phyloP scores from a whole-genome alignment of 345 rosid genomes.

The Angophora floribunda region DNA sequence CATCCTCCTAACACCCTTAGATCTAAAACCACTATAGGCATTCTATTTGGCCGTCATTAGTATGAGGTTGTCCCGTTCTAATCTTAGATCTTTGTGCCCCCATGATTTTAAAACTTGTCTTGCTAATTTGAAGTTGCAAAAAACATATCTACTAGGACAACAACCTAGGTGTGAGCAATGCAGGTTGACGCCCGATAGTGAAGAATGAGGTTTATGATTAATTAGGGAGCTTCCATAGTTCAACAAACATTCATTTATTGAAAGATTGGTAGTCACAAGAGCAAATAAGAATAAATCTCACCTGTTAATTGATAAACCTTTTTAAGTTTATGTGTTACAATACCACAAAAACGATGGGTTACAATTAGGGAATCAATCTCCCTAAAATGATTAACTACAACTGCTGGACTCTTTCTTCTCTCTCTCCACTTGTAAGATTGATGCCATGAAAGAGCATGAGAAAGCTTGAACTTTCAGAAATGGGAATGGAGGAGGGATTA shows the following conservation, averaged over 20 bases:
- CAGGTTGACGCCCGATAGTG: rapidly evolving
- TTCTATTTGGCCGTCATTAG: rapidly evolving
- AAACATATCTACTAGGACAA: rapidly evolving
- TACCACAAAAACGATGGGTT: neutral
- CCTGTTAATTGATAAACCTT: rapidly evolving
- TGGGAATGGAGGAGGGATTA: neutral
- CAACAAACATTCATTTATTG: neutral
- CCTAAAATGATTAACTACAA: neutral
- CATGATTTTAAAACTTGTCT: neutral
- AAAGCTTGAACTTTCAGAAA: neutral
- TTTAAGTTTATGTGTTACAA: rapidly evolving
- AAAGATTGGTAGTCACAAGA: rapidly evolving
- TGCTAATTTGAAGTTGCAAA: neutral
- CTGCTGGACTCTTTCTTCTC: neutral
- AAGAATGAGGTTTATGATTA: neutral
- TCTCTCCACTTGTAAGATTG: neutral
- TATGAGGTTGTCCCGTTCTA: neutral
- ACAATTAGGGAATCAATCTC: neutral
- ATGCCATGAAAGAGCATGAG: neutral
- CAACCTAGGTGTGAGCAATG: neutral
- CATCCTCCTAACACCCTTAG: neutral
- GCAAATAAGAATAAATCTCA: neutral
- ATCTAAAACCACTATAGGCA: neutral
- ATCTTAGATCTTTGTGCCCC: neutral
- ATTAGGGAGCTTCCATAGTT: neutral